Evolutionary conservation across 1,139 yeast species (phyloP).

Genomic region (Pichia cactophila): DNA sequence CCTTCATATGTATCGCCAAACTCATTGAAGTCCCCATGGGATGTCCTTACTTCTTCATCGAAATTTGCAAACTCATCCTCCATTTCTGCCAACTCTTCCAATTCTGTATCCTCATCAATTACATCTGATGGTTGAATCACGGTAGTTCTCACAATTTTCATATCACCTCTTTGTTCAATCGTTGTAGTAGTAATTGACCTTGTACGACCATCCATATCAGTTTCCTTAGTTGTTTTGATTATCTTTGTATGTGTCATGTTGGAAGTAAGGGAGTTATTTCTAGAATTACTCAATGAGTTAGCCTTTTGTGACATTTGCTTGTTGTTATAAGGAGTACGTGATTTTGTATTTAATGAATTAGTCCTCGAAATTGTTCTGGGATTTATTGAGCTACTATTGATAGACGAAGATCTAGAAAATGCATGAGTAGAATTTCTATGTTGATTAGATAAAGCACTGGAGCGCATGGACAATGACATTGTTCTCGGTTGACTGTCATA

Average conservation of each 20-base stretch:
- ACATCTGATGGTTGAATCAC: constrained; percentile 10
- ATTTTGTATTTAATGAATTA: constrained; percentile 11
- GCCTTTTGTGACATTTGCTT: background rate
- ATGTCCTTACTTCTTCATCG: background rate
- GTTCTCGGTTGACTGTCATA: constrained; percentile 16
- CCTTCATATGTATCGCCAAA: background rate
- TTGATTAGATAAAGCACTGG: background rate
- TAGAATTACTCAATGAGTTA: constrained; percentile 13
- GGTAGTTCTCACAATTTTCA: constrained; percentile 28
- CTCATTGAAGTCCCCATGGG: background rate
- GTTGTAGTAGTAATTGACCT: constrained; percentile 28
- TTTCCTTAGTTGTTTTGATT: constrained; percentile 25
- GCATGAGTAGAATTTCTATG: background rate
- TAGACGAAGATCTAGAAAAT: constrained; percentile 18
- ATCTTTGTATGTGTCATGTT: constrained; percentile 22
- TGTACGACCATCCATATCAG: constrained; percentile 27
- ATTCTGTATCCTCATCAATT: constrained; percentile 15
- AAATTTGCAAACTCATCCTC: constrained; percentile 9
- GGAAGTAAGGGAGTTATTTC: constrained; percentile 25
- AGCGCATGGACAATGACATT: constrained; percentile 23
- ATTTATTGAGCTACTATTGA: constrained; percentile 9
- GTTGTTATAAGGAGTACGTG: background rate
- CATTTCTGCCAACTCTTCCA: constrained; percentile 16
- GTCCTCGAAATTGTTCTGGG: constrained; percentile 11
- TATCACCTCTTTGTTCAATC: constrained; percentile 27